A percentile compares a stretch with the other conserved stretches of the same genome.
Evolutionary conservation across 2,329 filamentous ascomycete genomes (phyloP).

Genomic region (Ambrosiella beaveri): DNA sequence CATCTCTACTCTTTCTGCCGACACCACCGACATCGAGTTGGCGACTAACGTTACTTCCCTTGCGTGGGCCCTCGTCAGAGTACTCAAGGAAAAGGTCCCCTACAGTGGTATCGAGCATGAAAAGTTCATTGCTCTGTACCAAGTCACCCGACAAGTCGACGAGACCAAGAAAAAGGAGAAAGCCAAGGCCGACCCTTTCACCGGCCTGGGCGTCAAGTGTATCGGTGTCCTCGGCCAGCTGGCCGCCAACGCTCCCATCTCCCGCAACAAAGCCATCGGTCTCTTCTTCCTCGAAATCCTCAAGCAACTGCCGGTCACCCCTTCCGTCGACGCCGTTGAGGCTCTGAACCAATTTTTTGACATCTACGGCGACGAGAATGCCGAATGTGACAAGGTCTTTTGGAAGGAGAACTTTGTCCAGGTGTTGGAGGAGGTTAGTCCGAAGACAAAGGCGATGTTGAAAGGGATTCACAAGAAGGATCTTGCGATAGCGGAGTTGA

Average conservation of each 20-base stretch:
- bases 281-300: constrained; percentile 43
- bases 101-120: constrained; percentile 32
- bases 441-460: constrained; percentile 37
- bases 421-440: constrained; percentile 36
- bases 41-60: constrained; percentile 48
- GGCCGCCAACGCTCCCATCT: constrained; percentile 35
- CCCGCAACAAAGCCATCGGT: constrained; percentile 44
- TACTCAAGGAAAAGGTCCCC: constrained; percentile 20
- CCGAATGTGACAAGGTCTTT: constrained; percentile 44
- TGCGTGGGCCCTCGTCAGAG: constrained; percentile 46
- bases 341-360: constrained; percentile 51
- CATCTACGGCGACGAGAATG: constrained; percentile 45
- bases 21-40: constrained; percentile 43
- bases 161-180: constrained; percentile 10
- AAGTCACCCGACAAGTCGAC: constrained; percentile 28
- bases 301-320: constrained; percentile 31
- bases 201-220: constrained; percentile 46
- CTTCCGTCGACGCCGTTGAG: constrained; percentile 42
- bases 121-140: constrained; percentile 49
- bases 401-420: constrained; percentile 43
- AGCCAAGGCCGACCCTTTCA: constrained; percentile 35
- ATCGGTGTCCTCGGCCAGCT: constrained; percentile 49
- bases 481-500: constrained; percentile 32
- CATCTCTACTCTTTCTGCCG: constrained; percentile 37
- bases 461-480: constrained; percentile 44